A percentile compares a stretch with the other conserved stretches of the same genome.
Evolutionary conservation across 2,329 filamentous ascomycete species (phyloP).

Genomic region (Claviceps quebecensis): DNA sequence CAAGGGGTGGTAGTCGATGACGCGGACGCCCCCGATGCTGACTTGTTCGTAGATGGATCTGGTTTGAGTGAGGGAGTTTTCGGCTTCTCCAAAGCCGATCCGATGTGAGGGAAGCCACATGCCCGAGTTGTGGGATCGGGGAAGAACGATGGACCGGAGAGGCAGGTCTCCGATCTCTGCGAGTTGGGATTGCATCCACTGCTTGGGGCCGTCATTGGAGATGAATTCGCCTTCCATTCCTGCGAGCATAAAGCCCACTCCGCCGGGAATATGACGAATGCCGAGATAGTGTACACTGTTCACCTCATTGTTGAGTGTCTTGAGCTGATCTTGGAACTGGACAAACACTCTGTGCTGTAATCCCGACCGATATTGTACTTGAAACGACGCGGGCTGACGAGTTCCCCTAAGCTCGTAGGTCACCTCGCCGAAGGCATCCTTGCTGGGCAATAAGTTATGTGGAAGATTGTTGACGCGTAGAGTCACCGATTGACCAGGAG

Average conservation of each 20-base stretch:
- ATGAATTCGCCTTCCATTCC: slow-evolving; percentile 18
- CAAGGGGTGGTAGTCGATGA: slow-evolving; percentile 17
- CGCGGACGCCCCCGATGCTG: slow-evolving; percentile 14
- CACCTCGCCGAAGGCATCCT: slow-evolving; percentile 16
- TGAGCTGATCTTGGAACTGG: slow-evolving; percentile 12
- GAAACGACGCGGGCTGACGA: slow-evolving; percentile 13
- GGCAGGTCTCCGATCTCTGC: slow-evolving; percentile 13
- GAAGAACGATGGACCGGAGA: slow-evolving; percentile 17
- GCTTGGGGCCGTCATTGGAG: slow-evolving; percentile 11
- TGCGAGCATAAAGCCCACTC: slow-evolving; percentile 16
- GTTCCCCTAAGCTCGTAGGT: slow-evolving; percentile 17
- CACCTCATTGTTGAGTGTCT: slow-evolving; percentile 10
- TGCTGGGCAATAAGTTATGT: not conserved
- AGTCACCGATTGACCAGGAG: slow-evolving; percentile 12
- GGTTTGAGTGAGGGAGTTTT: slow-evolving; percentile 15
- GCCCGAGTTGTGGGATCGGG: slow-evolving; percentile 19
- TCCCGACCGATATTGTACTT: slow-evolving; percentile 11
- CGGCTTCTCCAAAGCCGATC: slow-evolving; percentile 4
- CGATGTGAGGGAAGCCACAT: slow-evolving; percentile 9
- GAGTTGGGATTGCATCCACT: slow-evolving; percentile 19
- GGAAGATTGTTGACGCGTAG: not conserved
- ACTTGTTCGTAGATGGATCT: slow-evolving; percentile 14
- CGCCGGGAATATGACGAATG: slow-evolving; percentile 7
- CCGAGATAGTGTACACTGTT: slow-evolving; percentile 9
- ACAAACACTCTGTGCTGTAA: slow-evolving; percentile 6